These are phyloP conservation scores for Corymbia citriodora DNA, from an alignment of 441 rosid genomes.

Conservation along the genomic window DNA sequence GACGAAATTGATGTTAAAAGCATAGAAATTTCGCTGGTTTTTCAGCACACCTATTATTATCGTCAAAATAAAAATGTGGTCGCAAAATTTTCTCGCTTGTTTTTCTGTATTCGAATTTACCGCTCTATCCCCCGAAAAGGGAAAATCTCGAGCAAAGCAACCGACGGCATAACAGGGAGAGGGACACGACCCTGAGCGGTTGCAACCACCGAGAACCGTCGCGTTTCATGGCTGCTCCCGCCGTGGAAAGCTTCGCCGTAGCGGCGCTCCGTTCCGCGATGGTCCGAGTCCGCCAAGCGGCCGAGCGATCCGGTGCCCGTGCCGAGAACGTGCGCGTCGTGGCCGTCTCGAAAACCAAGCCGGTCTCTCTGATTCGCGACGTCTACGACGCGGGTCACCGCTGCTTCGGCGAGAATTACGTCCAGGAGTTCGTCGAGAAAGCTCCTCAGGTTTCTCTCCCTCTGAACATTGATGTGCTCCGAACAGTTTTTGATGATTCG, in stretches of 20 bases:
- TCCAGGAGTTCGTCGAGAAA: conserved; percentile 76
- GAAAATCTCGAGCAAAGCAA: not conserved
- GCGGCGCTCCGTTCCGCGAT: conserved; percentile 68
- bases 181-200: not conserved
- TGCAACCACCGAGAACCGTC: not conserved
- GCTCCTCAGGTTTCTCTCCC: conserved; percentile 57
- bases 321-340: conserved; percentile 55
- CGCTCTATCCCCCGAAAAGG: not conserved
- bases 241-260: conserved; percentile 49
- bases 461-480: not conserved
- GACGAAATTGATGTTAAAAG: not conserved
- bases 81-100: not conserved
- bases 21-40: not conserved
- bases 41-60: not conserved
- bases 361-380: conserved; percentile 73
- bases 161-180: not conserved
- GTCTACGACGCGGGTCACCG: conserved; percentile 87
- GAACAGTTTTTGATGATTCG: not conserved
- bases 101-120: not conserved
- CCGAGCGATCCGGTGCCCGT: conserved; percentile 42
- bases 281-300: conserved; percentile 61
- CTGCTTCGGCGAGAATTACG: conserved; percentile 81
- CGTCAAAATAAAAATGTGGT: not conserved
- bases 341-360: conserved; percentile 82
- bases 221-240: conserved; percentile 46